Base-by-base conservation (phyloP, 345 rosid species). In the Pugionium cornutum region DNA sequence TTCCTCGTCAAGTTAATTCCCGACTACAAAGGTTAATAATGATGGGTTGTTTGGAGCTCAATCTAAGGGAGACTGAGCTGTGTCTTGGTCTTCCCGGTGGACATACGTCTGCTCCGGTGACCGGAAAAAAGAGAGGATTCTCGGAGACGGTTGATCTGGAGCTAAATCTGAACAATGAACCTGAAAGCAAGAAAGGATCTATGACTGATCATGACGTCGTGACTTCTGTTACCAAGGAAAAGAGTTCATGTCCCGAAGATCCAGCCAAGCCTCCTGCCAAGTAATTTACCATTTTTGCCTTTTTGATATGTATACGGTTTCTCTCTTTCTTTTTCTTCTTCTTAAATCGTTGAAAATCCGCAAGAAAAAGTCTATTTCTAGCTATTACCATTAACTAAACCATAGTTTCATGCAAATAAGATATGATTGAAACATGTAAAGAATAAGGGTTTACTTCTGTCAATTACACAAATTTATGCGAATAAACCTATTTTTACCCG, bases 141-240 rank as follows among this genome's bases (percentile, higher is more conserved):
- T 76, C 81, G 1, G 83, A 88, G 78, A 86, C 89, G 42, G 82
- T 86, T 65, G 92, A 84, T 73, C 78, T 86, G 84, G 84, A 90
- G 82, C 89, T 88, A 18, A 86, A 86, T 64, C 76, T 84, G 4
- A 75, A 76, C 70, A 78, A 78, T 80, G 83, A 68, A 68, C 82
- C 78, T 33, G 72, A 58, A 47, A 7, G 61, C 49, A 69, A 63
- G 40, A 66, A 53, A 27, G 37, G 7, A 30, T 30, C 36, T 76
- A 54, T n/a, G 10, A 59, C 35, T 45, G 18, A 18, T 18, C 44
- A 56, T 37, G 64, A 42, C 6, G 61, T 70, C 29, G 50, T 55
- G 47, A 39, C 77, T 30, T n/a, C 39, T 63, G 53, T 57, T 44
- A 30, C 85, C 26, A 76, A 82, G 37, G 86, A 67, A 8, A 80